A percentile compares a stretch with the other conserved stretches of the same genome.
phyloP scores from a whole-genome alignment of 768 basidiomycete genomes.

The Rhodocollybia butyracea region DNA sequence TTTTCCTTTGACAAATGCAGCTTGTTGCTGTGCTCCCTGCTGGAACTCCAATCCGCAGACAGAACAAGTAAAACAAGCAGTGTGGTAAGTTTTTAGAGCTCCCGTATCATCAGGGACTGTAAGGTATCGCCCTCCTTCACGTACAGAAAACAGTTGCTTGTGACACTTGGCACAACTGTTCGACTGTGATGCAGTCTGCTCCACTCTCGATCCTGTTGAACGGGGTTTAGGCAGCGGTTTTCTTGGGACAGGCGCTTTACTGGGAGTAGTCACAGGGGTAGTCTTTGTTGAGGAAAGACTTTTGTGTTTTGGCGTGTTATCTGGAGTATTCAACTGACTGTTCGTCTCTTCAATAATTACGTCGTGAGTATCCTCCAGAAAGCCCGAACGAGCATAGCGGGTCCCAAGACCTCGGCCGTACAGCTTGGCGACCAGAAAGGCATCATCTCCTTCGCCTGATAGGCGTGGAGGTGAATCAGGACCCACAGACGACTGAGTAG shows the following conservation, averaged over 20 bases:
- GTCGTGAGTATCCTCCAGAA: conserved; percentile 22
- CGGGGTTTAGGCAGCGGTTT: background rate
- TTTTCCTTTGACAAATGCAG: conserved; percentile 66
- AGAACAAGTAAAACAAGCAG: conserved; percentile 71
- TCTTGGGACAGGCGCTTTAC: background rate
- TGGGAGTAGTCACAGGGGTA: background rate
- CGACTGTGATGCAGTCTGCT: conserved; percentile 19
- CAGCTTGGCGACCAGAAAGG: conserved; percentile 7
- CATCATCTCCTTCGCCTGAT: conserved; percentile 13
- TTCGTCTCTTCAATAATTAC: conserved; percentile 28
- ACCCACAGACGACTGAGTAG: conserved; percentile 50
- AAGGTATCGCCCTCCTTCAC: conserved; percentile 63
- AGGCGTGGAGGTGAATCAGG: conserved; percentile 49
- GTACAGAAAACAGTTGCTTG: conserved; percentile 52
- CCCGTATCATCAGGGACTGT: conserved; percentile 59
- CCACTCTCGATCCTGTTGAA: background rate
- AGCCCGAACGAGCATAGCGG: conserved; percentile 22
- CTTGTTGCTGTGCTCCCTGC: conserved; percentile 57
- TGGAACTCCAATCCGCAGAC: conserved; percentile 64
- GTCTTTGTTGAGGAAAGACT: conserved; percentile 13
- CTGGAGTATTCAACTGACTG: conserved; percentile 30
- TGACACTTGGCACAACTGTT: conserved; percentile 61
- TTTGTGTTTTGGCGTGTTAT: conserved; percentile 25
- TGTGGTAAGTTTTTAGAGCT: conserved; percentile 63
- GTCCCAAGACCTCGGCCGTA: conserved; percentile 16